phyloP scores from a whole-genome alignment of 148 eudicot species.

The Spergularia marina region DNA sequence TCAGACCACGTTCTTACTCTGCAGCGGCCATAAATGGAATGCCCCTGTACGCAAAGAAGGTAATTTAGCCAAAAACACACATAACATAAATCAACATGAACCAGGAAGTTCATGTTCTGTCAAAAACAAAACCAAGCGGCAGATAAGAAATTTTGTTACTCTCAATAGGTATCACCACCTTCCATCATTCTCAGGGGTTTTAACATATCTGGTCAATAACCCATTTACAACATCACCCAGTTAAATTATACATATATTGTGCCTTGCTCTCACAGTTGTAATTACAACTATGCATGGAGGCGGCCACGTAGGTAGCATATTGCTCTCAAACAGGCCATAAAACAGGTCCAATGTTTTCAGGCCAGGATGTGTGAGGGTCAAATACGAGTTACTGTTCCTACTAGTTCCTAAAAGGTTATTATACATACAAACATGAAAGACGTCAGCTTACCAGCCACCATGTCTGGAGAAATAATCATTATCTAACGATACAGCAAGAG shows the following conservation, averaged over 20 bases:
- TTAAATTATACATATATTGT: too few species aligned
- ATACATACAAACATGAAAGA: not conserved
- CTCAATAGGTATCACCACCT: not conserved
- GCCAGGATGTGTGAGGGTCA: not conserved
- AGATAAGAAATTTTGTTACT: not conserved
- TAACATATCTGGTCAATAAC: not conserved
- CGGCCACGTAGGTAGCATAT: not conserved
- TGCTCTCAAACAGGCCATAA: not conserved
- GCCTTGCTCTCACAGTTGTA: too few species aligned
- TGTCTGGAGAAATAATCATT: conserved; percentile 93
- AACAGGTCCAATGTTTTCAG: too few species aligned
- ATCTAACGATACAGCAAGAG: conserved; percentile 93
- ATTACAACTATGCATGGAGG: not conserved
- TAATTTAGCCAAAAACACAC: conserved; percentile 3
- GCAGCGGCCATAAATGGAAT: conserved; percentile 40
- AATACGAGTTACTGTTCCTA: not conserved
- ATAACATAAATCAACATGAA: not conserved
- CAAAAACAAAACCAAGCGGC: not conserved
- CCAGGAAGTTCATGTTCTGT: not conserved
- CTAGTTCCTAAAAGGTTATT: not conserved
- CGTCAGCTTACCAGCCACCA: conserved; percentile 77
- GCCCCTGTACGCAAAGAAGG: conserved; percentile 42
- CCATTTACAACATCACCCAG: not conserved
- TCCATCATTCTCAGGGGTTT: not conserved
- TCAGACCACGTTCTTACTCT: conserved; percentile 24